A percentile compares a stretch with the other conserved stretches of the same genome.
Conservation (phyloP, 495 filamentous ascomycete species). For the Trichoderma asperelloides region DNA sequence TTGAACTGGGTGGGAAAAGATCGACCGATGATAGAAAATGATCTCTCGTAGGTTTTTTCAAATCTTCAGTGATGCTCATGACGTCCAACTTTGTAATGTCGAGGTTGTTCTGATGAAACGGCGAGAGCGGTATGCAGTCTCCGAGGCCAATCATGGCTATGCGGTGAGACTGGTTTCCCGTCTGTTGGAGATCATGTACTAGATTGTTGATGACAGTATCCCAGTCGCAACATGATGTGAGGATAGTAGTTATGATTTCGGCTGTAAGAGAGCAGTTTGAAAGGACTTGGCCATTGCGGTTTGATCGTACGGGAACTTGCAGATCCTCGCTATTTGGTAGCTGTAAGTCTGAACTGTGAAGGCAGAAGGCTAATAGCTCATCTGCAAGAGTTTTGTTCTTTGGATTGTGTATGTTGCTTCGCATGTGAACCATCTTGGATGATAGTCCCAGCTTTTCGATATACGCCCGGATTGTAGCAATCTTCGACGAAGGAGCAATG, state of each 20-base stretch:
- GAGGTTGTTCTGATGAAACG: constrained; percentile 21
- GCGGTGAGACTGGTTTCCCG: constrained; percentile 11
- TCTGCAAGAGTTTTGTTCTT: not conserved
- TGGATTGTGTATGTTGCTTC: not conserved
- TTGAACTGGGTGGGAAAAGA: constrained; percentile 18
- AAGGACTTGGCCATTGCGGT: constrained; percentile 18
- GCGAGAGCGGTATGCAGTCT: constrained; percentile 22
- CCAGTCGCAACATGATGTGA: constrained; percentile 30
- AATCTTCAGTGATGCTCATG: not conserved
- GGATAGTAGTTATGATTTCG: constrained; percentile 23
- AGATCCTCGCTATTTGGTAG: constrained; percentile 19
- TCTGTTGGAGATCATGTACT: constrained; percentile 18
- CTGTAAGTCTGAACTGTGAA: constrained; percentile 4
- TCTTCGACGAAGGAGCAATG: not conserved
- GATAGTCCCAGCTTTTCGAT: not conserved
- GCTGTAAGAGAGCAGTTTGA: constrained; percentile 17
- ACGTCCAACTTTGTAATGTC: constrained; percentile 18
- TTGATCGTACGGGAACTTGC: constrained; percentile 21
- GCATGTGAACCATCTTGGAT: not conserved
- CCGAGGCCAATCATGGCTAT: constrained; percentile 25
- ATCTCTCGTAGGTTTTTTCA: not conserved
- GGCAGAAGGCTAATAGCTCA: not conserved
- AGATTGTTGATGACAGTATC: constrained; percentile 21
- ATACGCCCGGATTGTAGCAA: not conserved
- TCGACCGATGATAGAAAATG: not conserved